Percentiles rank a stretch among this genome's conserved stretches.
Conservation (phyloP, 306 rosid species). For the Cyclanthera cordifolia region DNA sequence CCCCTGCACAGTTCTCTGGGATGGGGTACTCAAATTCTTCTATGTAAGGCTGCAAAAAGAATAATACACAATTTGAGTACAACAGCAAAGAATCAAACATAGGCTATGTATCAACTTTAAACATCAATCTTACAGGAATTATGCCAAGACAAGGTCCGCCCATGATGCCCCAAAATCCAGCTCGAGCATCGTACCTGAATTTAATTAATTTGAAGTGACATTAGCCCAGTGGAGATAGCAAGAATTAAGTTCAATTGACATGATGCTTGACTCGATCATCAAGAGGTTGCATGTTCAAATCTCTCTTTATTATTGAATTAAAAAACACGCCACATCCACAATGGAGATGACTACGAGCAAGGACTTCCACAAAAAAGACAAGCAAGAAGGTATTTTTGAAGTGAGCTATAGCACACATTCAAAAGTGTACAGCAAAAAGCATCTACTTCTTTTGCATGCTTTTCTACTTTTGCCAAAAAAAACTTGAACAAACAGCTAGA, state of each 20-base stretch:
- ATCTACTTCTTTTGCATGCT: conserved; percentile 8
- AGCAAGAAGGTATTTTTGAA: not conserved
- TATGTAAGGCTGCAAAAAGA: conserved; percentile 68
- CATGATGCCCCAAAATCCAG: conserved; percentile 95
- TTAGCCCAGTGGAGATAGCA: conserved; percentile 14
- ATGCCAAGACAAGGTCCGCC: conserved; percentile 94
- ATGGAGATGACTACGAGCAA: too few species aligned
- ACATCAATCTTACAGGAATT: conserved; percentile 50
- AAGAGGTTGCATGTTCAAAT: too few species aligned
- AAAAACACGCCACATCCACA: too few species aligned
- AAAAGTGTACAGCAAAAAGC: not conserved
- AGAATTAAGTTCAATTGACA: too few species aligned
- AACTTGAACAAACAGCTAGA: not conserved
- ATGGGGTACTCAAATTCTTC: conserved; percentile 76
- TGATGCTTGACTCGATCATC: too few species aligned
- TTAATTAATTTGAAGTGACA: conserved; percentile 1
- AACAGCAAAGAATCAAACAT: conserved; percentile 3
- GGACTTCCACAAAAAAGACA: too few species aligned
- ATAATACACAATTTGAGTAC: conserved; percentile 12
- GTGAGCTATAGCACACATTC: not conserved
- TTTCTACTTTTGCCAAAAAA: conserved; percentile 1
- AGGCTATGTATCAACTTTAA: not conserved
- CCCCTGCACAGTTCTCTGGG: conserved; percentile 73
- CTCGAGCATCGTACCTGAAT: conserved; percentile 74
- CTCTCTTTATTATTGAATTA: too few species aligned